Base-by-base conservation (phyloP, 352 stramenopile species). In the Globisporangium recalcitrans region DNA sequence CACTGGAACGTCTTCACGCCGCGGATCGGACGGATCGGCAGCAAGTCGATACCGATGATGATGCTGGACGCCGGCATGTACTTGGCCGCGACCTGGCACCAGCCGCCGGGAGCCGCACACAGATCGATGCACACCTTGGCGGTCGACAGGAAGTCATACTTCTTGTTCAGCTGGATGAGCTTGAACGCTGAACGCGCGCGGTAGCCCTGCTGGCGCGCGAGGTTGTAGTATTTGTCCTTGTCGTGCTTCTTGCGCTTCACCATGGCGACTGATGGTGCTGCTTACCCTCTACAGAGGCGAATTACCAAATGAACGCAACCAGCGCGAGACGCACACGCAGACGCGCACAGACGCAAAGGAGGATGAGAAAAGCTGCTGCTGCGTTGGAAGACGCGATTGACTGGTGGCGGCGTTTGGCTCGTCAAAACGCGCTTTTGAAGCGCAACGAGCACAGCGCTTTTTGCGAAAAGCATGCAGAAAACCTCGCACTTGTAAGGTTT, bases 181-280 rank as follows among this genome's bases (percentile, higher is more conserved):
- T 99, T 99, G 85, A 99, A 99, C 22, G 97, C 97, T 7, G 97
- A 98, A 55, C 98, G 96, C 26, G 96, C 97, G 70, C 98, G 91
- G 77, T 98, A 99, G 19, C 98, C 97, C 85, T 99, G 97, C 79
- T 99, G 97, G 54, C 97, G 97, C 11, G 97, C 97, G 58, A 99
- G 77, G 72, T 98, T 96, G 79, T 99, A 99, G 82, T 99, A 99
- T 78, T 99, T 99, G 80, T 99, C 98, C 79, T 98, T 98, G 71
- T 99, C 96, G 79, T 95, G 88, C 87, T 99, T 99, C 74, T 98
- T 99, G 69, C 95, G 80, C 78, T 99, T 98, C 47, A 96, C 83
- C 85, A 95, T 95, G 56, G 60, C 62, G 53, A 11, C 47, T 14
- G 27, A 5, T 61, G 26, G 26, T 14, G 24, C 19, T 52, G 58